Percentiles rank a stretch among this genome's conserved stretches.
Conservation (phyloP, 148 eudicot genomes). For the Nepenthes gracilis region DNA sequence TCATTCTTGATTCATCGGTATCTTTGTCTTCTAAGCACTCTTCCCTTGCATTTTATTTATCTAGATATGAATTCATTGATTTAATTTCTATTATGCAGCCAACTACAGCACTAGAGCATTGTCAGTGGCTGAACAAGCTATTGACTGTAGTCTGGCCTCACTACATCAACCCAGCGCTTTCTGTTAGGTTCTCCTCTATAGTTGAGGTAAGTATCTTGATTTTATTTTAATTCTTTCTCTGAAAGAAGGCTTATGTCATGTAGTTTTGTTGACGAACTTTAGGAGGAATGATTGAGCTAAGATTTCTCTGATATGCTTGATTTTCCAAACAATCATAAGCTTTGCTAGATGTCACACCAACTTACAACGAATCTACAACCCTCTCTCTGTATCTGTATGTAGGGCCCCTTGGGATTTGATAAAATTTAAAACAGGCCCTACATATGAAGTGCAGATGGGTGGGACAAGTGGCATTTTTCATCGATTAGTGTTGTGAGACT, state of each 20-base stretch:
- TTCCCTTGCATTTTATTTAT: constrained; percentile 1
- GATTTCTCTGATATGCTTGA: too few relatives aligned
- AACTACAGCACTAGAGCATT: constrained; percentile 82
- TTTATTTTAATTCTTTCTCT: background rate
- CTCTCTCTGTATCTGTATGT: too few relatives aligned
- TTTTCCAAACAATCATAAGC: too few relatives aligned
- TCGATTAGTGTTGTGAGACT: too few relatives aligned
- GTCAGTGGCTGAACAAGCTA: constrained; percentile 96
- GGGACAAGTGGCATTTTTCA: too few relatives aligned
- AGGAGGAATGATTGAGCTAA: background rate
- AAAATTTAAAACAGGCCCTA: too few relatives aligned
- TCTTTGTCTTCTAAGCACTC: constrained; percentile 10
- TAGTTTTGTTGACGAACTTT: background rate
- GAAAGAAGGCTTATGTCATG: background rate
- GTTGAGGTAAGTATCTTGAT: constrained; percentile 52
- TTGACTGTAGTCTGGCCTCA: constrained; percentile 72
- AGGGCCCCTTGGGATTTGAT: too few relatives aligned
- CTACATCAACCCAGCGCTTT: constrained; percentile 69
- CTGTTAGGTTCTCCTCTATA: constrained; percentile 48
- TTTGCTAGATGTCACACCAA: too few relatives aligned
- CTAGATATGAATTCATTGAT: constrained; percentile 1
- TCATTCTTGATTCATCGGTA: constrained; percentile 54
- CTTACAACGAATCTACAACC: too few relatives aligned
- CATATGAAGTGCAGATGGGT: too few relatives aligned
- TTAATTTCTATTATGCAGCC: constrained; percentile 28